These are phyloP conservation scores for Mycena maculata DNA, from an alignment of 768 basidiomycete genomes.

Conservation along the genomic window DNA sequence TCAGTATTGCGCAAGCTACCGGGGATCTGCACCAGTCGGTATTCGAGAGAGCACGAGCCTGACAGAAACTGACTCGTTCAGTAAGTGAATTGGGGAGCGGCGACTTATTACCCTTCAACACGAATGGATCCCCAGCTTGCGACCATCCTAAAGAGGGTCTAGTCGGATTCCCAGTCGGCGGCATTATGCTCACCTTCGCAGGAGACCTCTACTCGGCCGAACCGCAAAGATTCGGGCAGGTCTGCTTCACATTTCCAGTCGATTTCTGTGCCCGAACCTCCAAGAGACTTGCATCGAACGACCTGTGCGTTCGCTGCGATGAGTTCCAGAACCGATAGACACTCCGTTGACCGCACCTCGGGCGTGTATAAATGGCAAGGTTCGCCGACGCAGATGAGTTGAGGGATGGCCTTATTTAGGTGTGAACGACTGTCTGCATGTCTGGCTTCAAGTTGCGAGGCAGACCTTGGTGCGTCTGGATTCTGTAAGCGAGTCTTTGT, in stretches of 20 bases:
- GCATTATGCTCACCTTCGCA: slow-evolving; percentile 65
- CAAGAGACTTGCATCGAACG: slow-evolving; percentile 85
- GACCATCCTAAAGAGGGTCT: slow-evolving; percentile 70
- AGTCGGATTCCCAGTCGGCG: neutral
- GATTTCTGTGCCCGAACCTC: slow-evolving; percentile 80
- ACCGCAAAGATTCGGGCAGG: slow-evolving; percentile 82
- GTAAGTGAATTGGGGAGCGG: neutral
- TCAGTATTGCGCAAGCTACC: slow-evolving; percentile 50
- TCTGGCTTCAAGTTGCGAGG: no score
- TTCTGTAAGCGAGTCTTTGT: slow-evolving; percentile 72
- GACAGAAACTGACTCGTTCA: neutral
- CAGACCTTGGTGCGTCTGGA: slow-evolving; percentile 73
- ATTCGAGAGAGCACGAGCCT: slow-evolving; percentile 92
- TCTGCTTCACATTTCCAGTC: slow-evolving; percentile 98
- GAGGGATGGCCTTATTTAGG: no score
- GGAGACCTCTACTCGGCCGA: slow-evolving; percentile 86
- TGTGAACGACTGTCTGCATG: no score
- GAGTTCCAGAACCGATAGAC: neutral
- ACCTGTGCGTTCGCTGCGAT: slow-evolving; percentile 45
- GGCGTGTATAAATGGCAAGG: slow-evolving; percentile 83
- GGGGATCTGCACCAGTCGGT: slow-evolving; percentile 81
- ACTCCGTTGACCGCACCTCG: slow-evolving; percentile 49
- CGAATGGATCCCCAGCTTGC: slow-evolving; percentile 82
- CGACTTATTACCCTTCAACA: slow-evolving; percentile 75
- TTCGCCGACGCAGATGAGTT: no score